Percentiles rank a stretch among this genome's conserved stretches.
These are phyloP conservation scores for Austroboletus eburneus DNA, from an alignment of 768 basidiomycete species.

Conservation along the genomic window DNA sequence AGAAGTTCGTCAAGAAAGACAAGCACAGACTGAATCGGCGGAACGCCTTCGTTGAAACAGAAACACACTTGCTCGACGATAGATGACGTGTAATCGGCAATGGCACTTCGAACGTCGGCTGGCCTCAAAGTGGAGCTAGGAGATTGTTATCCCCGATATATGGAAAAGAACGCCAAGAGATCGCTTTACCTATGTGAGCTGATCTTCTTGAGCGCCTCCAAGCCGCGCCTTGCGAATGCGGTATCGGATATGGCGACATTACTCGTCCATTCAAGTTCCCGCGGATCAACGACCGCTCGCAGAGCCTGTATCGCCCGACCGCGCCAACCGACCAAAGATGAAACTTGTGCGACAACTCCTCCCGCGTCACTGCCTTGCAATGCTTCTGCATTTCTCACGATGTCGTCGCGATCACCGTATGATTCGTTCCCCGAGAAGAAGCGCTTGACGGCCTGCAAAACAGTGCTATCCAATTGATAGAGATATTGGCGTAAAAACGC, in stretches of 20 bases:
- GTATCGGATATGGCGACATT: conserved; percentile 40
- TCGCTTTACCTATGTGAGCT: conserved; percentile 39
- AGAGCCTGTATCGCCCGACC: conserved; percentile 26
- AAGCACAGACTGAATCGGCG: conserved; percentile 32
- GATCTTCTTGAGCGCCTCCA: conserved; percentile 42
- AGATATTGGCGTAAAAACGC: conserved; percentile 32
- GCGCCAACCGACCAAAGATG: conserved; percentile 16
- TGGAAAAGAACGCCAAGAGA: not conserved
- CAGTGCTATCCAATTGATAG: conserved; percentile 25
- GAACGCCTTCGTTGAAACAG: conserved; percentile 3
- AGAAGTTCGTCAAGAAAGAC: conserved; percentile 36
- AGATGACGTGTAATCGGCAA: conserved; percentile 22
- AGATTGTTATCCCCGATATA: conserved; percentile 7
- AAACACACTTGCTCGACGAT: conserved; percentile 10
- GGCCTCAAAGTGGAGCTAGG: conserved; percentile 10
- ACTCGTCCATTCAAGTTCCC: conserved; percentile 52
- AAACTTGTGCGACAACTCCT: not conserved
- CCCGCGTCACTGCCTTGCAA: conserved; percentile 2
- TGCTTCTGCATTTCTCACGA: conserved; percentile 13
- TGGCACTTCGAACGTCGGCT: conserved; percentile 11
- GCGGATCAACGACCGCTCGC: conserved; percentile 41
- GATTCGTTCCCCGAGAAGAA: conserved; percentile 16
- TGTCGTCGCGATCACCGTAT: conserved; percentile 12
- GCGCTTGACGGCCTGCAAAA: conserved; percentile 19
- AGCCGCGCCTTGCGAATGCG: conserved; percentile 39